Percentiles rank a stretch among this genome's conserved stretches.
Evolutionary conservation across 176 grass and related monocot genomes (phyloP).

Genomic region (Poa pratensis): DNA sequence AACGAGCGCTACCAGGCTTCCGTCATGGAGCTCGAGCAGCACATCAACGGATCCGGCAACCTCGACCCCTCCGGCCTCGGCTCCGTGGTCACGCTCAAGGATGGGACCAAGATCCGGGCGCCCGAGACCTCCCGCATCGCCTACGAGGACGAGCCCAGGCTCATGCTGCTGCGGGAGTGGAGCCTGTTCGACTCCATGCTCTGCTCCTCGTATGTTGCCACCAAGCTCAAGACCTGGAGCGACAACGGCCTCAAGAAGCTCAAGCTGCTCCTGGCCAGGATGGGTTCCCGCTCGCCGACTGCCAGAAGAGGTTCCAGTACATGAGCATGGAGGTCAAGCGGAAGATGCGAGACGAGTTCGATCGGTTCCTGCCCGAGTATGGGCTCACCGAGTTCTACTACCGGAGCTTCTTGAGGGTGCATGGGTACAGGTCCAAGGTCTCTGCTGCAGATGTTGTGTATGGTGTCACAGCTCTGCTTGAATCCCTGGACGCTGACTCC

Average conservation of each 20-base stretch:
- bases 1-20: slow-evolving; percentile 86
- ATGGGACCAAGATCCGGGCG: slow-evolving; percentile 77
- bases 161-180: slow-evolving; percentile 84
- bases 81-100: slow-evolving; percentile 69
- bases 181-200: slow-evolving; percentile 91
- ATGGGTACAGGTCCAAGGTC: slow-evolving; percentile 77
- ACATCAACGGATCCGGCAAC: slow-evolving; percentile 78
- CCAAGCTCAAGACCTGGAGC: slow-evolving; percentile 88
- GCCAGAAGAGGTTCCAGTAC: slow-evolving; percentile 91
- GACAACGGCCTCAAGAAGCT: slow-evolving; percentile 93
- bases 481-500: slow-evolving; percentile 38
- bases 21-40: slow-evolving; percentile 89
- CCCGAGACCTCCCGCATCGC: slow-evolving; percentile 71
- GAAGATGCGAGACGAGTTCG: slow-evolving; percentile 84
- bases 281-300: slow-evolving; percentile 86
- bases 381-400: slow-evolving; percentile 88
- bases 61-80: slow-evolving; percentile 49
- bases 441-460: slow-evolving; percentile 91
- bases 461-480: slow-evolving; percentile 76
- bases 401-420: slow-evolving; percentile 76
- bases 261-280: slow-evolving; percentile 79
- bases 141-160: slow-evolving; percentile 80
- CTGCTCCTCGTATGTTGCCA: slow-evolving; percentile 77
- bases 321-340: slow-evolving; percentile 93
- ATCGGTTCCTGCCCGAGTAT: slow-evolving; percentile 78